Evolutionary conservation across 768 basidiomycete species (phyloP).

Genomic region (Mycena kentingensis): DNA sequence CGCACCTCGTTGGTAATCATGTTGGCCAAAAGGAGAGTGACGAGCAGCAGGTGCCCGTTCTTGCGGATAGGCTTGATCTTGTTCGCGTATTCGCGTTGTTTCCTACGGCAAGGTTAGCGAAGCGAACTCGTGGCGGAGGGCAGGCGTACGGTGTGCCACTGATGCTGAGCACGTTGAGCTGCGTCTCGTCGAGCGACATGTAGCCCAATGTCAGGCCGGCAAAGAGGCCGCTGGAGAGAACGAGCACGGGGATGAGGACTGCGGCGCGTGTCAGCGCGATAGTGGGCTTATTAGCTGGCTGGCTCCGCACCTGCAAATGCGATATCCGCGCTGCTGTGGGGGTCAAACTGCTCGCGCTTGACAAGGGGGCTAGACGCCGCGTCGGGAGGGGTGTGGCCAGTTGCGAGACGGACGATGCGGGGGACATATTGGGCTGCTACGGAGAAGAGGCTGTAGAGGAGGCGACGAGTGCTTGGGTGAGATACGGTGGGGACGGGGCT

Average conservation of each 20-base stretch:
- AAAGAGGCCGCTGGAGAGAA: conserved; percentile 81
- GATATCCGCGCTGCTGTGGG: conserved; percentile 34
- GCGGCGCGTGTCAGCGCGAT: background rate
- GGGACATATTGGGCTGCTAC: conserved; percentile 38
- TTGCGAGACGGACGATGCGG: conserved; percentile 36
- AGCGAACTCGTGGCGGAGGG: too few species aligned
- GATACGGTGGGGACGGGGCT: conserved; percentile 36
- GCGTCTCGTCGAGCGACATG: conserved; percentile 91
- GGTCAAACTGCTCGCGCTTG: conserved; percentile 35
- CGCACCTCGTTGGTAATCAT: conserved; percentile 77
- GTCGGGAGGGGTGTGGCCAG: conserved; percentile 8
- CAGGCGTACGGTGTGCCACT: conserved; percentile 82
- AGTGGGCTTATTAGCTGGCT: background rate
- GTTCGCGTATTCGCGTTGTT: conserved; percentile 78
- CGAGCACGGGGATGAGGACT: conserved; percentile 79
- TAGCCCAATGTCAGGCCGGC: conserved; percentile 91
- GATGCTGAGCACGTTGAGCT: conserved; percentile 83
- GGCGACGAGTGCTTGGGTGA: conserved; percentile 41
- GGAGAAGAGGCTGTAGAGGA: conserved; percentile 46
- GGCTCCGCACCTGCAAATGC: conserved; percentile 34
- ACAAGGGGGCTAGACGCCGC: conserved; percentile 16
- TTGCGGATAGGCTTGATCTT: conserved; percentile 86
- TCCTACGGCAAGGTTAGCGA: conserved; percentile 38
- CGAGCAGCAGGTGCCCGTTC: conserved; percentile 81
- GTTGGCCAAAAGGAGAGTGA: conserved; percentile 81